phyloP scores from a whole-genome alignment of 2,329 filamentous ascomycete species.

The Scorias spongiosa region DNA sequence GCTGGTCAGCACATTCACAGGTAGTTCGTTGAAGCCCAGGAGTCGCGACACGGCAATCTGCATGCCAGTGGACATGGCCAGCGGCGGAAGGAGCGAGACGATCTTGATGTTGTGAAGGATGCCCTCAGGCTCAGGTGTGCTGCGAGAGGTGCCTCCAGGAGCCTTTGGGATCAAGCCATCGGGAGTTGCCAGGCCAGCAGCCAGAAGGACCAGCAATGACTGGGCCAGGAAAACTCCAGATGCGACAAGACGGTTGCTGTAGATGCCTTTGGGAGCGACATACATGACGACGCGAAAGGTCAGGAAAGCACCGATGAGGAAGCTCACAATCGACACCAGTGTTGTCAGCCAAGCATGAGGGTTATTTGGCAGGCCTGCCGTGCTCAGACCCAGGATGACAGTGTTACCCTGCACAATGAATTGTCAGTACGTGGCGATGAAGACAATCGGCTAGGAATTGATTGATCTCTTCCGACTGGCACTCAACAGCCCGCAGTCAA shows the following conservation, averaged over 20 bases:
- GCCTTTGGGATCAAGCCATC: conserved; percentile 29
- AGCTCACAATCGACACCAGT: conserved; percentile 37
- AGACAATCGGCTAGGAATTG: background rate
- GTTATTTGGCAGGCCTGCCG: conserved; percentile 35
- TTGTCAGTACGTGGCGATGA: background rate
- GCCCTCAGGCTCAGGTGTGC: conserved; percentile 10
- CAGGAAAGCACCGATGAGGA: conserved; percentile 38
- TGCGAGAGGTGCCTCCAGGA: conserved; percentile 17
- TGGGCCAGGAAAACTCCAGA: conserved; percentile 39
- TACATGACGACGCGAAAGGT: conserved; percentile 25
- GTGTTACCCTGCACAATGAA: conserved; percentile 36
- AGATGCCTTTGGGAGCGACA: conserved; percentile 22
- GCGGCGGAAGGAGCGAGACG: conserved; percentile 27
- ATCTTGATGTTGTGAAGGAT: conserved; percentile 27
- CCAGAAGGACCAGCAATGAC: conserved; percentile 34
- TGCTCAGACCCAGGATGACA: conserved; percentile 46
- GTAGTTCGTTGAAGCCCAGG: conserved; percentile 39
- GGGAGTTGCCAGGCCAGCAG: conserved; percentile 36
- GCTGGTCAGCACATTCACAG: conserved; percentile 40
- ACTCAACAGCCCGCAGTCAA: too few species aligned
- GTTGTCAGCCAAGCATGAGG: conserved; percentile 40
- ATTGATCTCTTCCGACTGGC: too few species aligned
- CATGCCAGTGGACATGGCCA: conserved; percentile 40
- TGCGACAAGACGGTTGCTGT: conserved; percentile 20
- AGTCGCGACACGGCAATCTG: conserved; percentile 37